These are phyloP conservation scores for Corymbia citriodora DNA, from an alignment of 441 rosid species.

Conservation along the genomic window DNA sequence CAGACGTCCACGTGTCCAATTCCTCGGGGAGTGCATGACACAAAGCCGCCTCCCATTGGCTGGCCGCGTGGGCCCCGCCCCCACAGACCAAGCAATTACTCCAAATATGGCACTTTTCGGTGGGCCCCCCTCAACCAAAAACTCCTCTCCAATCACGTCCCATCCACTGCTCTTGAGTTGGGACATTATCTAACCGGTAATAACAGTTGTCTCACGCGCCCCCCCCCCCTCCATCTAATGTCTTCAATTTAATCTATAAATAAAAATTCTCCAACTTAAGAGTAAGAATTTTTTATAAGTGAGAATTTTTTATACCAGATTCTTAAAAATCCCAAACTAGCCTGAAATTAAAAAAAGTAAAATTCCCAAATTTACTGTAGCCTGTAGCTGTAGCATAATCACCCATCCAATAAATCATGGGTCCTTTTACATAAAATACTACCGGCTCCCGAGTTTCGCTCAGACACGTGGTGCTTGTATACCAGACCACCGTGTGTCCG, in stretches of 20 bases:
- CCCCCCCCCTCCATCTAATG: neutral
- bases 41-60: slow-evolving; percentile 11
- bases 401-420: neutral
- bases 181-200: neutral
- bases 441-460: slow-evolving; percentile 6
- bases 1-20: slow-evolving; percentile 22
- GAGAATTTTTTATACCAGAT: neutral
- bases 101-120: neutral
- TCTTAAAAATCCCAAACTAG: neutral
- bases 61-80: neutral
- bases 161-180: neutral
- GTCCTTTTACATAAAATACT: neutral
- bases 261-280: neutral
- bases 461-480: slow-evolving; percentile 43
- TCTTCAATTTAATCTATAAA: too few relatives aligned
- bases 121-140: neutral
- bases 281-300: too few relatives aligned
- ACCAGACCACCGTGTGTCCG: neutral
- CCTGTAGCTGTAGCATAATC: neutral
- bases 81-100: neutral
- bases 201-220: neutral
- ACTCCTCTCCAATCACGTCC: slow-evolving; percentile 20
- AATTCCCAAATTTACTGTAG: neutral
- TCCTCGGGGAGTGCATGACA: slow-evolving; percentile 18
- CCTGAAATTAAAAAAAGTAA: neutral